Conservation (phyloP, 129 eudicot species). For the Centrapalus pauciflorus region DNA sequence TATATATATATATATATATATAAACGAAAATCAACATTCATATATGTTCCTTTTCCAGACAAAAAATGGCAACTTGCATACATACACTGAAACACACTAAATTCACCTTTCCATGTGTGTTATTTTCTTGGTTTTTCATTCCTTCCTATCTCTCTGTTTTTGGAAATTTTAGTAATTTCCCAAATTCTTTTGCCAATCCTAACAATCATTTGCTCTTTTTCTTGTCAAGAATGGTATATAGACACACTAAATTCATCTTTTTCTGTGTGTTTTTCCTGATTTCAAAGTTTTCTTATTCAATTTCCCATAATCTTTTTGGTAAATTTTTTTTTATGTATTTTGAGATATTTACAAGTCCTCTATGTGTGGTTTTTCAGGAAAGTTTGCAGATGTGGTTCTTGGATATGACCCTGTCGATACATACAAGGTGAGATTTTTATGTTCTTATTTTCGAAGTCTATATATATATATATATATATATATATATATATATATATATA, state of each 20-base stretch:
- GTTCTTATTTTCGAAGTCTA: background rate
- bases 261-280: background rate
- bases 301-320: background rate
- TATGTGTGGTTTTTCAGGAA: conserved; percentile 33
- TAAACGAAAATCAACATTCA: background rate
- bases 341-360: background rate
- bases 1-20: too few species aligned
- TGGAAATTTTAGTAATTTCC: background rate
- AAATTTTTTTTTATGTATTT: background rate
- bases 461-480: too few species aligned
- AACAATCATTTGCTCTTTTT: conserved; percentile 30
- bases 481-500: too few species aligned
- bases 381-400: conserved; percentile 62
- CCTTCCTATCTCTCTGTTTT: background rate
- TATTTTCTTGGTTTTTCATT: background rate
- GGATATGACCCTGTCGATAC: conserved; percentile 62
- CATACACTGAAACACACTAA: background rate
- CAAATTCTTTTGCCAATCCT: background rate
- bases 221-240: conserved; percentile 36
- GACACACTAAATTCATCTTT: background rate
- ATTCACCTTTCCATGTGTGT: background rate
- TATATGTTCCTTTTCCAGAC: background rate
- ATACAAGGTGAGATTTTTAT: conserved; percentile 42
- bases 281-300: background rate
- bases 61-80: background rate